Evolutionary conservation across 441 rosid genomes (phyloP).

Genomic region (Croton laevigatus): DNA sequence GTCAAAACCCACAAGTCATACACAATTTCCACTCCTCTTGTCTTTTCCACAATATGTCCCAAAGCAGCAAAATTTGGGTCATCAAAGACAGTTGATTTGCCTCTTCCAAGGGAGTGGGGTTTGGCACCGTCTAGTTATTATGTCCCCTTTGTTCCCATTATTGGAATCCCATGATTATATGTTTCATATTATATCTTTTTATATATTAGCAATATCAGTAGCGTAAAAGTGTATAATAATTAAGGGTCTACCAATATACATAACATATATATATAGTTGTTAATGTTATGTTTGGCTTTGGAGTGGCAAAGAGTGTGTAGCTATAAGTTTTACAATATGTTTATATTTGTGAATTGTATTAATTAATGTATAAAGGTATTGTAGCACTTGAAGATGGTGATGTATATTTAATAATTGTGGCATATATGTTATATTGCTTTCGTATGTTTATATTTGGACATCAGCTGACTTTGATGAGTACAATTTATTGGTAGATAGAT

Average conservation of each 20-base stretch:
- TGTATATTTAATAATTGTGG: background rate
- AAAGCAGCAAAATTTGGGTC: conserved; percentile 29
- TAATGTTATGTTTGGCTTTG: background rate
- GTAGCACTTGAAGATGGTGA: background rate
- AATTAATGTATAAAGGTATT: background rate
- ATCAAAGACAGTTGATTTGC: conserved; percentile 71
- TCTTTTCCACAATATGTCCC: conserved; percentile 55
- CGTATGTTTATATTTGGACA: background rate
- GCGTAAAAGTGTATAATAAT: background rate
- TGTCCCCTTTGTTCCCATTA: conserved; percentile 72
- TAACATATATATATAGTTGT: background rate
- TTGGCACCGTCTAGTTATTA: conserved; percentile 84
- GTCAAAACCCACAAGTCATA: conserved; percentile 33
- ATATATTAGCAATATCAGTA: background rate
- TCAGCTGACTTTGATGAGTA: too few species aligned
- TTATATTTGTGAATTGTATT: background rate
- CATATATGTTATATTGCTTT: background rate
- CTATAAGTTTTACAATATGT: background rate
- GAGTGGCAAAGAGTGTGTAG: background rate
- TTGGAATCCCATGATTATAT: conserved; percentile 63
- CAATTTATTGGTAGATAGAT: too few species aligned
- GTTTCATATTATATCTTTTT: background rate
- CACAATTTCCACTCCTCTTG: conserved; percentile 55
- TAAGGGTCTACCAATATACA: background rate
- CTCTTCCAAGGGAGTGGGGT: conserved; percentile 87